These are phyloP conservation scores for Camelina hispida DNA, from an alignment of 345 rosid genomes.

Conservation along the genomic window DNA sequence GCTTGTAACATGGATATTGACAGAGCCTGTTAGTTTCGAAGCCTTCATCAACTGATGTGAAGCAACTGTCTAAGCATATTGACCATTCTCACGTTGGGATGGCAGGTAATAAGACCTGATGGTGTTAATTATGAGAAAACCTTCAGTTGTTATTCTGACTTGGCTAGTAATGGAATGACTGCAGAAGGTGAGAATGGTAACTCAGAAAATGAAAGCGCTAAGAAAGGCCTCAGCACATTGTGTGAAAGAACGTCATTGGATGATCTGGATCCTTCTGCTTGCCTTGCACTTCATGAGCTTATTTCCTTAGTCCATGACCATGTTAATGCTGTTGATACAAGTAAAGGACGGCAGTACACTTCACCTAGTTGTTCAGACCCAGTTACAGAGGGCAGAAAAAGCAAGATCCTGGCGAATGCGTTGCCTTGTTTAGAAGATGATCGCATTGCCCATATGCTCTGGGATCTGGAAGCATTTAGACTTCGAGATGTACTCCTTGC, in stretches of 20 bases:
- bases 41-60: constrained; percentile 32
- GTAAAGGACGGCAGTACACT: constrained; percentile 42
- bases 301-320: constrained; percentile 76
- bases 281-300: constrained; percentile 69
- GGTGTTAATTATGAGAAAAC: constrained; percentile 18
- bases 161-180: constrained; percentile 24
- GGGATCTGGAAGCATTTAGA: constrained; percentile 58
- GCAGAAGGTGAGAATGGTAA: constrained; percentile 47
- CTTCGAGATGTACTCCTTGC: constrained; percentile 67
- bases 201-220: constrained; percentile 38
- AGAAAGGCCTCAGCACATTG: constrained; percentile 44
- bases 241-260: constrained; percentile 44
- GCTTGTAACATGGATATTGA: constrained; percentile 34
- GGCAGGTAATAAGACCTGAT: constrained; percentile 40
- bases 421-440: constrained; percentile 63
- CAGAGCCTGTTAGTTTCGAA: constrained; percentile 37
- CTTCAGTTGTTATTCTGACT: constrained; percentile 9
- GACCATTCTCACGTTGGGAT: constrained; percentile 33
- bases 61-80: constrained; percentile 25
- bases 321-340: constrained; percentile 55
- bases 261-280: constrained; percentile 55
- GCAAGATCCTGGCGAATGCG: constrained; percentile 34
- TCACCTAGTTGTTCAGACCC: constrained; percentile 45
- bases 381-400: constrained; percentile 37
- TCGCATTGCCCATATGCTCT: constrained; percentile 70